These are phyloP conservation scores for Nephromyces sp. DNA, from an alignment of 169 alveolate genomes.

Conservation along the genomic window DNA sequence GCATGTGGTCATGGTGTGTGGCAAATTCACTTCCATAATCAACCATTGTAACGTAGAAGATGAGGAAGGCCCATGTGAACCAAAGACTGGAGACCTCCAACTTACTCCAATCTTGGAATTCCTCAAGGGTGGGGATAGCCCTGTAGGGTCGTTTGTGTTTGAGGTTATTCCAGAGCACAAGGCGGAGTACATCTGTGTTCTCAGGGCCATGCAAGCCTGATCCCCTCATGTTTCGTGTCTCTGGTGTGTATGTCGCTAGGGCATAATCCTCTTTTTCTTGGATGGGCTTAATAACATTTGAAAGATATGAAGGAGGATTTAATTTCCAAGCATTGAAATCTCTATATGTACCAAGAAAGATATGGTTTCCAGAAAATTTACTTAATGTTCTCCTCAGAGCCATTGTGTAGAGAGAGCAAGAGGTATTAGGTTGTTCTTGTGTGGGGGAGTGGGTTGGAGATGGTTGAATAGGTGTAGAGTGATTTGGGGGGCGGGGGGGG, in stretches of 20 bases:
- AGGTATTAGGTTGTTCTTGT: too few species aligned
- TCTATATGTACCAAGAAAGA: constrained; percentile 13
- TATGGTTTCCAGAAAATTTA: constrained; percentile 11
- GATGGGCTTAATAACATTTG: constrained; percentile 11
- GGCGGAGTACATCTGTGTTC: constrained; percentile 60
- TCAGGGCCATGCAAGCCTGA: constrained; percentile 78
- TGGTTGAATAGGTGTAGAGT: too few species aligned
- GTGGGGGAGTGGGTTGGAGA: too few species aligned
- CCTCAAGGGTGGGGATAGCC: constrained; percentile 55
- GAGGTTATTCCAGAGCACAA: constrained; percentile 67
- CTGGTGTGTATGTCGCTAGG: not conserved
- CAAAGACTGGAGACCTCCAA: constrained; percentile 53
- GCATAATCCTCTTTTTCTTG: not conserved
- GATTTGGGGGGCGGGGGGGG: too few species aligned
- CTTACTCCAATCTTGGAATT: constrained; percentile 54
- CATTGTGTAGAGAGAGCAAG: too few species aligned
- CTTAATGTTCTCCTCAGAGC: too few species aligned
- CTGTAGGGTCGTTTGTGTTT: constrained; percentile 71
- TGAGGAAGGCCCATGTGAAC: constrained; percentile 55
- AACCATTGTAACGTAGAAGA: constrained; percentile 42
- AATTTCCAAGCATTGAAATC: constrained; percentile 27
- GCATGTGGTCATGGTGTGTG: constrained; percentile 57
- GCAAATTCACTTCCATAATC: constrained; percentile 47
- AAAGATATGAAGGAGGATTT: constrained; percentile 4
- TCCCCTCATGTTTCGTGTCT: constrained; percentile 55